Base-by-base conservation (phyloP, 2,329 filamentous ascomycete species). In the Penicillium sp. region DNA sequence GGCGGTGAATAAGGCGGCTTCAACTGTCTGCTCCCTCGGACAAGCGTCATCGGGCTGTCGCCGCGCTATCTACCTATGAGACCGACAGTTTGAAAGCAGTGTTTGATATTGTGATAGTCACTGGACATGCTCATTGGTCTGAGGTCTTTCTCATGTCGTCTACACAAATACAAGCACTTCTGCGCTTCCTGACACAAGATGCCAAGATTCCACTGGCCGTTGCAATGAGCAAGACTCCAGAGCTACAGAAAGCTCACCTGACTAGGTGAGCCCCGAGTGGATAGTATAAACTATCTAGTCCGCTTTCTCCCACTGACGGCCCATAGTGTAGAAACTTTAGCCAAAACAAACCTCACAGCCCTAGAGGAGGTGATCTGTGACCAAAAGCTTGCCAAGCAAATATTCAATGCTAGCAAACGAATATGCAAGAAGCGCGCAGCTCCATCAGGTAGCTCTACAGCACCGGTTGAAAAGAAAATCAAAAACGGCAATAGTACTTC, bases 111-210 rank as follows among this genome's bases (percentile, higher is more conserved):
- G 18, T 18, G 18, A 18, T 18, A 18, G 2, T 18, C 18, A 18
- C 18, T 18, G 18, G 18, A 18, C 18, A 18, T 18, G 18, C 1
- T 18, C 18, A 18, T 18, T 18, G 18, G 18, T 18, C 13, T 27
- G 40, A 27, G 6, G 33, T 9, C 4, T 3, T n/a, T 24, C 26
- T 43, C 43, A 59, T 65, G 57, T 57, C 64, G 26, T 43, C 60
- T 18, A 37, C 50, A 41, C 56, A 64, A 33, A 47, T 66, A 13
- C 74, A 77, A 59, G 56, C 65, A 11, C 62, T 82, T 11, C 66
- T 83, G 32, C 76, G 79, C 9, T 83, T 83, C 53, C 66, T 83
- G 25, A 76, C 76, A 1, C 74, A 80, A 63, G 79, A 83, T 64
- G 69, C 71, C 28, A 81, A 80, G 58, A 54, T 83, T 0, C 76